phyloP scores from a whole-genome alignment of 257 asterid species.

The Gardenia jasminoides region DNA sequence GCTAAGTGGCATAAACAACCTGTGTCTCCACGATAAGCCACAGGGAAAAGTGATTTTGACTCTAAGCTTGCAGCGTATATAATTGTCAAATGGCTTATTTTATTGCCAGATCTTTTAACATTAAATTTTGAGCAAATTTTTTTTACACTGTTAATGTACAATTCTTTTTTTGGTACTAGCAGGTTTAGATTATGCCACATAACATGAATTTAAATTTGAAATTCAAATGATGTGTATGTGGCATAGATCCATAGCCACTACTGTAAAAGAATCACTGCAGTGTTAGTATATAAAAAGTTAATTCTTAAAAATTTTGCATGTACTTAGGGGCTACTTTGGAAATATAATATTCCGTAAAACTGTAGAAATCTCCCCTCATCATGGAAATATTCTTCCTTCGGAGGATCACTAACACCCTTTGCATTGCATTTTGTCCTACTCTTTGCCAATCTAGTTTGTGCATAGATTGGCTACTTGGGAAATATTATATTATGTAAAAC shows the following conservation, averaged over 20 bases:
- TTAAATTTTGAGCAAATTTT: no score
- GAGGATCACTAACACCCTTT: not conserved
- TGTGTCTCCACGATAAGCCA: not conserved
- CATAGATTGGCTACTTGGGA: no score
- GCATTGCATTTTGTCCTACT: not conserved
- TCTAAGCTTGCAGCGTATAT: not conserved
- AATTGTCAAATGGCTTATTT: not conserved
- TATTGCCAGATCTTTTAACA: not conserved
- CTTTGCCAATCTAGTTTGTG: not conserved
- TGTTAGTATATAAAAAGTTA: no score
- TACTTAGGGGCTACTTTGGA: not conserved
- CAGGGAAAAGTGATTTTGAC: not conserved
- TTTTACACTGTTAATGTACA: no score
- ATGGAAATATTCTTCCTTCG: not conserved
- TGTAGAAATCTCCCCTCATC: not conserved
- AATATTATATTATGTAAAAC: not conserved
- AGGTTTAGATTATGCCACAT: no score
- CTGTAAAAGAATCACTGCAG: no score
- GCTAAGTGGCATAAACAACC: not conserved
- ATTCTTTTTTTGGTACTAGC: no score
- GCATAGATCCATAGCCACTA: no score
- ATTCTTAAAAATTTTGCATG: no score
- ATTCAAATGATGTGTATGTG: no score
- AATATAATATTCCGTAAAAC: not conserved
- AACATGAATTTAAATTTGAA: no score